Conservation (phyloP, 148 eudicot genomes). For the Hydrangea macrophylla region DNA sequence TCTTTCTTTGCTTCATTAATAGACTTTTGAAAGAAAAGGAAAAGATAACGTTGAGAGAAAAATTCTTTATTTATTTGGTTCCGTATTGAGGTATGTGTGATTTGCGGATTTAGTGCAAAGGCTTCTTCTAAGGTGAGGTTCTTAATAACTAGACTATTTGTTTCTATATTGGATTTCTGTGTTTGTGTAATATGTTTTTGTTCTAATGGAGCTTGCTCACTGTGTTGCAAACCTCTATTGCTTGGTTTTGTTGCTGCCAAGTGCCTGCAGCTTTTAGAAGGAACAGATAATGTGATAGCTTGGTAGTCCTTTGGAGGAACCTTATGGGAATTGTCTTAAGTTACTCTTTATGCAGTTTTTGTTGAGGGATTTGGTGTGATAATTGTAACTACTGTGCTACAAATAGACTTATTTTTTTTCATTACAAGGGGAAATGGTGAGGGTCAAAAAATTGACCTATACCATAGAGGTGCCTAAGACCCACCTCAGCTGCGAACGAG, state of each 20-base stretch:
- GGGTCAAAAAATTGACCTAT: no score
- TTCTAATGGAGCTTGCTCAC: neutral
- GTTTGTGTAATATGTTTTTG: neutral
- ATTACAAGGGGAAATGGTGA: no score
- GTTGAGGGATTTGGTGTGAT: neutral
- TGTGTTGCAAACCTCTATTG: neutral
- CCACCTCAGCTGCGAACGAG: no score
- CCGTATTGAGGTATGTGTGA: no score
- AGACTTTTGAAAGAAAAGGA: no score
- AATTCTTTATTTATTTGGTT: no score
- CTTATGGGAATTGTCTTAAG: neutral
- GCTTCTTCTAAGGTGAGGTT: constrained; percentile 77
- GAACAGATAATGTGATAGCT: neutral
- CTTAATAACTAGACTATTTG: neutral
- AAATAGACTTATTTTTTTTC: no score
- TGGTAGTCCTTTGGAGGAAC: neutral
- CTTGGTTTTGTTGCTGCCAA: neutral
- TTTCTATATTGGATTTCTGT: neutral
- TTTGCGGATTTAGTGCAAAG: constrained; percentile 63
- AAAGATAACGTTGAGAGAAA: no score
- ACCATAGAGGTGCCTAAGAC: no score
- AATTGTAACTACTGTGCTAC: neutral
- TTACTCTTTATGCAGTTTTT: neutral
- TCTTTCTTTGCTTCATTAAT: no score
- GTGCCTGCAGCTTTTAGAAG: neutral